Percentiles rank a stretch among this genome's conserved stretches.
Conservation (phyloP, 2,329 filamentous ascomycete genomes). For the Beauveria bassiana region DNA sequence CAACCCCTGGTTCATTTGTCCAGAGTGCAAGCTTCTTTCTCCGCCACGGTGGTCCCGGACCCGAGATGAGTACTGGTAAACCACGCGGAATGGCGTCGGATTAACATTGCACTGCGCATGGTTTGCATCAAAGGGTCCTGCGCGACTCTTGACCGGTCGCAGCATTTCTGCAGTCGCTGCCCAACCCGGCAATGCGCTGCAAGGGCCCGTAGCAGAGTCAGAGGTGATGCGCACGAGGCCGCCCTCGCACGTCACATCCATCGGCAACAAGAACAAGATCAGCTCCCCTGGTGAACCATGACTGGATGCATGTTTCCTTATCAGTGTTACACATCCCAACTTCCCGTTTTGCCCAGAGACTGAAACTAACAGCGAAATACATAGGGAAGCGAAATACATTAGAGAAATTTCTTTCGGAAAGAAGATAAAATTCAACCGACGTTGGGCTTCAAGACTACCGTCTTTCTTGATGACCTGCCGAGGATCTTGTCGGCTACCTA, state of each 20-base stretch:
- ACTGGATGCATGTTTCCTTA: no score
- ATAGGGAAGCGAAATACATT: no score
- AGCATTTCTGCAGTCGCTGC: neutral
- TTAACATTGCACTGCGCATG: neutral
- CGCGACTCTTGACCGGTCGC: constrained; percentile 2
- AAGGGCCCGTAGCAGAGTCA: neutral
- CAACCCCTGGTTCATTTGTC: neutral
- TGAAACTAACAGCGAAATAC: neutral
- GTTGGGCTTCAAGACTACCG: neutral
- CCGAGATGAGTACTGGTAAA: neutral
- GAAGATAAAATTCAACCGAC: neutral
- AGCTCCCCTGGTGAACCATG: neutral
- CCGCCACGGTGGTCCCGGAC: neutral
- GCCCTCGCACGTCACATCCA: neutral
- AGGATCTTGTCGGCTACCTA: neutral
- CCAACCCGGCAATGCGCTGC: neutral
- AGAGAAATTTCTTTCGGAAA: no score
- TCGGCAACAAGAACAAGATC: neutral
- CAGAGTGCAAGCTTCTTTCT: neutral
- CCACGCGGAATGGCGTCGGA: neutral
- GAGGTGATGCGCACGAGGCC: constrained; percentile 1
- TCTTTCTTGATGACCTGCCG: neutral
- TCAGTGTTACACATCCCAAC: no score
- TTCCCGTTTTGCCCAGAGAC: no score
- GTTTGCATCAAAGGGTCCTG: constrained; percentile 3